Conservation (phyloP, 208 protist species). For the Trypanosomatidae sp. region DNA sequence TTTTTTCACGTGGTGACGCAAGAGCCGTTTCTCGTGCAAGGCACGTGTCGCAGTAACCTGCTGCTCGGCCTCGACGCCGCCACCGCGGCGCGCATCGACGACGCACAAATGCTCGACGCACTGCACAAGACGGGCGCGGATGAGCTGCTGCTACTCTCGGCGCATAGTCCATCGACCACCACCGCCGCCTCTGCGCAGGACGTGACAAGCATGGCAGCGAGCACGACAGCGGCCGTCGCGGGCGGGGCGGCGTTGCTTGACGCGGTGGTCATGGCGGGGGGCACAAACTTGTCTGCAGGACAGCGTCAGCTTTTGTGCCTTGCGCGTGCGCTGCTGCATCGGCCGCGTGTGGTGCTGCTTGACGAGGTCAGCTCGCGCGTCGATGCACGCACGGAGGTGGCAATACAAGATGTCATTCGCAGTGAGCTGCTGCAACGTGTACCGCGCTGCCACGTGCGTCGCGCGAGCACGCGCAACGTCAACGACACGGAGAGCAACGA, state of each 20-base stretch:
- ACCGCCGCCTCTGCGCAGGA: neutral
- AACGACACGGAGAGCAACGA: neutral
- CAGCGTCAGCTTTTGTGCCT: constrained; percentile 95
- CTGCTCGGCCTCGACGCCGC: constrained; percentile 23
- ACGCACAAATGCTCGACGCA: constrained; percentile 22
- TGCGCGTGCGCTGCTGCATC: constrained; percentile 89
- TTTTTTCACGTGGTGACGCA: constrained; percentile 97
- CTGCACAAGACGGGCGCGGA: constrained; percentile 24
- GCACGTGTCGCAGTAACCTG: constrained; percentile 92
- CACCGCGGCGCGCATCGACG: constrained; percentile 3
- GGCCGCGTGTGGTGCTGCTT: constrained; percentile 86
- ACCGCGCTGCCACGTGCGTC: constrained; percentile 6
- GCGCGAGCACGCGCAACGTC: neutral
- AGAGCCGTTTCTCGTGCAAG: constrained; percentile 93
- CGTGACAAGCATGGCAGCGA: neutral
- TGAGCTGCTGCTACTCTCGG: constrained; percentile 21
- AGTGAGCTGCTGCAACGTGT: constrained; percentile 32
- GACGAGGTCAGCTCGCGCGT: constrained; percentile 93
- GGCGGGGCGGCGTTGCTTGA: constrained; percentile 21
- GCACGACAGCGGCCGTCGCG: no score
- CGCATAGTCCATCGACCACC: neutral
- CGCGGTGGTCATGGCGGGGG: constrained; percentile 30
- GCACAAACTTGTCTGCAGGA: constrained; percentile 89
- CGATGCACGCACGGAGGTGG: constrained; percentile 64
- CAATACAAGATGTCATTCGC: constrained; percentile 89